phyloP scores from a whole-genome alignment of 441 rosid genomes.

The Populus hybrid region DNA sequence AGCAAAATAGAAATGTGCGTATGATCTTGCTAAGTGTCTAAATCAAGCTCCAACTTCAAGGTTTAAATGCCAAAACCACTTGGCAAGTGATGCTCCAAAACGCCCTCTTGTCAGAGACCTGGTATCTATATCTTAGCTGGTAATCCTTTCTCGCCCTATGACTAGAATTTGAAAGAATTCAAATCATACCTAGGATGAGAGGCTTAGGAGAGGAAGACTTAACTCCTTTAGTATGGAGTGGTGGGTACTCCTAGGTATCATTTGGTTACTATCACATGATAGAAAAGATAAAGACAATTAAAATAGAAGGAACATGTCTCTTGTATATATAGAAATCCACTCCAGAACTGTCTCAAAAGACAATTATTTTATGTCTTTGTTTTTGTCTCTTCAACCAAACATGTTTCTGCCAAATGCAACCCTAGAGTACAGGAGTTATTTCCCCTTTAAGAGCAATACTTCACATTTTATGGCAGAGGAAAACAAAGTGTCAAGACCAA shows the following conservation, averaged over 20 bases:
- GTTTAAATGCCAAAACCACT: neutral
- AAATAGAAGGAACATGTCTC: no score
- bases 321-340: no score
- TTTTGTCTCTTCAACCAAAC: no score
- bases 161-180: neutral
- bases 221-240: neutral
- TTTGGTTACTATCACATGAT: no score
- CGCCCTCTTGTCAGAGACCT: neutral
- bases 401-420: no score
- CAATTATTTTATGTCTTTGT: no score
- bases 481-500: neutral
- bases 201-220: neutral
- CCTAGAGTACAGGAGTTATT: no score
- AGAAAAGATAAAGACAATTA: no score
- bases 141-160: neutral
- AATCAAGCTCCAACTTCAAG: neutral
- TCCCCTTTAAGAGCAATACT: neutral
- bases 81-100: neutral
- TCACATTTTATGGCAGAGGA: neutral
- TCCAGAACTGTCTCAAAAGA: no score
- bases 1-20: neutral
- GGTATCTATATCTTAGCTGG: neutral
- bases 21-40: neutral
- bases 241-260: no score
- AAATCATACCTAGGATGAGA: neutral